Percentiles rank a stretch among this genome's conserved stretches.
Evolutionary conservation across 164 flowering plant species (phyloP).

Genomic region (Vitis rotundifolia): DNA sequence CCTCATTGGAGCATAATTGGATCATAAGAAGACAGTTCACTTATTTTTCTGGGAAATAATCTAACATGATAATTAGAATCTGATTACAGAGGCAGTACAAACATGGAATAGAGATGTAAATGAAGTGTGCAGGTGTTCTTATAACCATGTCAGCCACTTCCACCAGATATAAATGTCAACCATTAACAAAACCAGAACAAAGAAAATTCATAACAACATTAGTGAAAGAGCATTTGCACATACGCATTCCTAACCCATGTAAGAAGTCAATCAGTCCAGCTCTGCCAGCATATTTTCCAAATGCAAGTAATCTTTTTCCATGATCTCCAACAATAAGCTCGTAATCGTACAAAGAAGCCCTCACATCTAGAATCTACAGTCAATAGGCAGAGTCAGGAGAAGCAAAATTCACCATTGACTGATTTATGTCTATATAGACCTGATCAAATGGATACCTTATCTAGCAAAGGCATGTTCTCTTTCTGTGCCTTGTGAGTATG

Average conservation of each 20-base stretch:
- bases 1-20: not conserved
- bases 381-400: slow-evolving; percentile 6
- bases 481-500: slow-evolving; percentile 99
- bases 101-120: not conserved
- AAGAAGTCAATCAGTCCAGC: slow-evolving; percentile 94
- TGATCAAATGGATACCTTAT: slow-evolving; percentile 52
- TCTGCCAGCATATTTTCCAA: slow-evolving; percentile 96
- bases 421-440: too few relatives aligned
- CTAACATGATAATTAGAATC: not conserved
- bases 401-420: not conserved
- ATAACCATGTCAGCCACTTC: not conserved
- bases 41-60: not conserved
- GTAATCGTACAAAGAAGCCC: slow-evolving; percentile 85
- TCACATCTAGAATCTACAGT: slow-evolving; percentile 65
- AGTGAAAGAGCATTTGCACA: slow-evolving; percentile 16
- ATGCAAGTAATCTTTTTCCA: slow-evolving; percentile 86
- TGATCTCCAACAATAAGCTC: slow-evolving; percentile 93
- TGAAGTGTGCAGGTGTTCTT: not conserved
- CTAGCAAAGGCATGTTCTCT: slow-evolving; percentile 94
- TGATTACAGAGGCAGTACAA: not conserved
- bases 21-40: not conserved
- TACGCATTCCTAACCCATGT: slow-evolving; percentile 81
- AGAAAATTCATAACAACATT: not conserved
- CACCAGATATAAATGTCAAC: slow-evolving; percentile 4
- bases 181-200: not conserved